These are phyloP conservation scores for Clitopilus passeckerianus DNA, from an alignment of 768 basidiomycete genomes.

Conservation along the genomic window DNA sequence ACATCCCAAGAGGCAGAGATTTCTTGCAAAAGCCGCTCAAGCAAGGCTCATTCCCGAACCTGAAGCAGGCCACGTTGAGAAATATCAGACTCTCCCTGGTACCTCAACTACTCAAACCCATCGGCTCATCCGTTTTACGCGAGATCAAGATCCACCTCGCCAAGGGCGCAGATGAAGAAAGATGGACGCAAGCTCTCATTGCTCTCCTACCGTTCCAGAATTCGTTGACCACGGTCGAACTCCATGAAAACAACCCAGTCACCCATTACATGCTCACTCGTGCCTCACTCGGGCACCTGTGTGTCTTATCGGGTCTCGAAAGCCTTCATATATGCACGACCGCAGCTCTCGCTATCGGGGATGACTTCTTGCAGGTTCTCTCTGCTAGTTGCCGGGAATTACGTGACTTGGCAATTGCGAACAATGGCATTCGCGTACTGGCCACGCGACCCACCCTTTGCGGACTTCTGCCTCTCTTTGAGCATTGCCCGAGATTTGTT, in stretches of 20 bases:
- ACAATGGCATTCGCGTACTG: background rate
- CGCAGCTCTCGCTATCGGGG: too few relatives aligned
- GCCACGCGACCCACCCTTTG: background rate
- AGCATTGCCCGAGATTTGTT: background rate
- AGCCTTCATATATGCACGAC: too few relatives aligned
- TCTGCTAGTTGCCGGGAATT: background rate
- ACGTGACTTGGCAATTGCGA: background rate
- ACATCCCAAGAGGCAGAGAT: too few relatives aligned
- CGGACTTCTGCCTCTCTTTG: background rate
- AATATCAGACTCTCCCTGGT: background rate
- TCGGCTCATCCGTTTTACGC: background rate
- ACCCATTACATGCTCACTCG: too few relatives aligned
- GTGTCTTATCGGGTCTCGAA: too few relatives aligned
- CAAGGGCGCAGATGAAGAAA: too few relatives aligned
- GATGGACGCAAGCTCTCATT: too few relatives aligned
- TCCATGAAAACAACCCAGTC: too few relatives aligned
- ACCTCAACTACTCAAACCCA: background rate
- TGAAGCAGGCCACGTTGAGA: background rate
- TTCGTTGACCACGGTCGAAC: too few relatives aligned
- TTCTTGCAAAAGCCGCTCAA: too few relatives aligned
- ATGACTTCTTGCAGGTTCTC: background rate
- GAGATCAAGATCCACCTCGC: background rate
- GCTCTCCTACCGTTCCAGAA: too few relatives aligned
- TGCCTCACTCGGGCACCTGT: too few relatives aligned
- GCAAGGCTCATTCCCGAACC: background rate